phyloP scores from a whole-genome alignment of 1,284 basidiomycete genomes.

The Moniliella sp. region DNA sequence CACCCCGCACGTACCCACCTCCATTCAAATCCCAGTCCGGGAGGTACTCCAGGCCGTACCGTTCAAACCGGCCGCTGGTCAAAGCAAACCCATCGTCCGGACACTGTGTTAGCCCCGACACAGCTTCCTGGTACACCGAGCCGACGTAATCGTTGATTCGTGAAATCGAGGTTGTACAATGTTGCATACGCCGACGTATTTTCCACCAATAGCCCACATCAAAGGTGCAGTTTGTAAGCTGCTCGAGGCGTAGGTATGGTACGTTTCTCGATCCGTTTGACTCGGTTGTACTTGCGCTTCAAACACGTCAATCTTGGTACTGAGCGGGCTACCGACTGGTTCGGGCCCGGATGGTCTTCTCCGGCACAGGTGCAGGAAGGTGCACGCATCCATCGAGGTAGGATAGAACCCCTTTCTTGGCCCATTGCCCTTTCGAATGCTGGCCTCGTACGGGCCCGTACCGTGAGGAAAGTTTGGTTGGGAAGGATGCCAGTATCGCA shows the following conservation, averaged over 20 bases:
- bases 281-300: conserved; percentile 40
- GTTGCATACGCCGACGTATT: neutral
- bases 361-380: conserved; percentile 22
- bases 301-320: conserved; percentile 32
- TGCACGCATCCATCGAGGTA: conserved; percentile 25
- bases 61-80: conserved; percentile 7
- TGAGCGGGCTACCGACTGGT: conserved; percentile 20
- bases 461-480: conserved; percentile 17
- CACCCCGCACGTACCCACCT: conserved; percentile 21
- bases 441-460: conserved; percentile 12
- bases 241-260: conserved; percentile 24
- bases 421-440: conserved; percentile 17
- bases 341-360: conserved; percentile 25
- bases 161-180: conserved; percentile 3
- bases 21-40: conserved; percentile 22
- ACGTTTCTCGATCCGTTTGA: neutral
- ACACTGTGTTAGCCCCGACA: conserved; percentile 19
- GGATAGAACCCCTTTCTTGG: conserved; percentile 4
- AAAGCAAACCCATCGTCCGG: conserved; percentile 18
- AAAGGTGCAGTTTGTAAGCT: conserved; percentile 33
- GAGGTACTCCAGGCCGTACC: conserved; percentile 27
- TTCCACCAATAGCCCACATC: conserved; percentile 5
- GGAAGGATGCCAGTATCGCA: conserved; percentile 27
- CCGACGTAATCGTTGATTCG: conserved; percentile 28
- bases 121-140: conserved; percentile 27